These are phyloP conservation scores for Pisolithus albus DNA, from an alignment of 768 basidiomycete genomes.

Conservation along the genomic window DNA sequence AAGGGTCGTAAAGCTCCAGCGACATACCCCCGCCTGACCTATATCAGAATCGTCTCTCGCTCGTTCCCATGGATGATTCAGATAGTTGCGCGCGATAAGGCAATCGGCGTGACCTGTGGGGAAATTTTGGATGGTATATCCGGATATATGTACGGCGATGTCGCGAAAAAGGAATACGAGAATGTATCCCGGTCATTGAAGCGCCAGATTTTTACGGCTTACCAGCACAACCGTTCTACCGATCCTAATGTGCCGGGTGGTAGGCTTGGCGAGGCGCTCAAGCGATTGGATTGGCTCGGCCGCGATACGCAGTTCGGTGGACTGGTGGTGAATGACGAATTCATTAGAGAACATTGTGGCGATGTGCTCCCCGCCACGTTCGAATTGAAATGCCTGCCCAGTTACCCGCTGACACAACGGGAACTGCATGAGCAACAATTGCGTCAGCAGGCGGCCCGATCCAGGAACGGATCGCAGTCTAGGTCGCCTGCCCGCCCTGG, in stretches of 20 bases:
- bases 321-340: conserved; percentile 37
- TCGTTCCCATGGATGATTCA: conserved; percentile 52
- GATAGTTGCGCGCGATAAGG: conserved; percentile 36
- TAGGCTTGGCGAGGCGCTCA: conserved; percentile 52
- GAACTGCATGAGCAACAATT: conserved; percentile 37
- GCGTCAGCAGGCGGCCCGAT: conserved; percentile 20
- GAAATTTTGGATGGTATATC: conserved; percentile 56
- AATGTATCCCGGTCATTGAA: conserved; percentile 30
- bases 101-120: conserved; percentile 59
- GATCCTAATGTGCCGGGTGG: conserved; percentile 65
- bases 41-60: conserved; percentile 47
- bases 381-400: conserved; percentile 45
- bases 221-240: conserved; percentile 60
- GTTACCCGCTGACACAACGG: conserved; percentile 41
- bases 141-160: conserved; percentile 42
- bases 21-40: conserved; percentile 52
- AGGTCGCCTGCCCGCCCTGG: background rate
- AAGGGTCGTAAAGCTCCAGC: conserved; percentile 59
- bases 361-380: conserved; percentile 31
- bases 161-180: conserved; percentile 49
- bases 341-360: conserved; percentile 39
- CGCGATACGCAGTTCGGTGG: conserved; percentile 59
- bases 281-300: conserved; percentile 61
- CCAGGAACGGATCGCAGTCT: conserved; percentile 7
- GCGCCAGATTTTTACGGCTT: conserved; percentile 43